phyloP scores from a whole-genome alignment of 176 grass and related monocot genomes.

The Oryza meridionalis region DNA sequence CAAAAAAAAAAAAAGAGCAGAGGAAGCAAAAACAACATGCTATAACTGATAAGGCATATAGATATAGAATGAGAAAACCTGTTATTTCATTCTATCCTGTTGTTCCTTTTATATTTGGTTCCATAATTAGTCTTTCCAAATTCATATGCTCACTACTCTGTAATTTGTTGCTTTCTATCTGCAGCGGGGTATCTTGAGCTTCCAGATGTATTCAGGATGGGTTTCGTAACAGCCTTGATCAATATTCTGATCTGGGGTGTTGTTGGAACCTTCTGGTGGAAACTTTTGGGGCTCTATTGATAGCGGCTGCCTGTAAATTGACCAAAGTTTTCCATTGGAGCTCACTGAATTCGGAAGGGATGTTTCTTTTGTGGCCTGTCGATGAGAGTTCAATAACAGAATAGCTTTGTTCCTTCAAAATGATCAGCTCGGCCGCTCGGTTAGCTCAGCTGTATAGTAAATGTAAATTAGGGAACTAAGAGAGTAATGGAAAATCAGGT shows the following conservation, averaged over 20 bases:
- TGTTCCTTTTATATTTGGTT: background rate
- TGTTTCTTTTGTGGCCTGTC: background rate
- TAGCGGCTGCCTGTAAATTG: background rate
- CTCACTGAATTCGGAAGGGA: slow-evolving; percentile 10
- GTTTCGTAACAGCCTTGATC: slow-evolving; percentile 65
- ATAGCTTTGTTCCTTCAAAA: slow-evolving; percentile 4
- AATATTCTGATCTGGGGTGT: slow-evolving; percentile 72
- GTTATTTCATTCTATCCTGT: background rate
- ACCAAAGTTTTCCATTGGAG: background rate
- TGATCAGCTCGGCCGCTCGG: background rate
- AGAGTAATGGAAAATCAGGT: background rate
- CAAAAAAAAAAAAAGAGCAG: background rate
- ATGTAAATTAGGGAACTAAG: background rate
- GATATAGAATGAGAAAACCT: background rate
- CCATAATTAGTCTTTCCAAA: background rate
- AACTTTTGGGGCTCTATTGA: slow-evolving; percentile 88
- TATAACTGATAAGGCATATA: background rate
- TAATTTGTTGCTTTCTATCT: slow-evolving; percentile 43
- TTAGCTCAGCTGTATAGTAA: slow-evolving; percentile 22
- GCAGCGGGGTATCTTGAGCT: slow-evolving; percentile 81
- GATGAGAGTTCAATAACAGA: slow-evolving; percentile 19
- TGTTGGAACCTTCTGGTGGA: slow-evolving; percentile 89
- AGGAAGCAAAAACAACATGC: background rate
- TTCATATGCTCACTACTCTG: background rate
- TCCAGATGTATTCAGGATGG: slow-evolving; percentile 82